Conservation (phyloP, 164 flowering plant species). For the Akebia trifoliata region DNA sequence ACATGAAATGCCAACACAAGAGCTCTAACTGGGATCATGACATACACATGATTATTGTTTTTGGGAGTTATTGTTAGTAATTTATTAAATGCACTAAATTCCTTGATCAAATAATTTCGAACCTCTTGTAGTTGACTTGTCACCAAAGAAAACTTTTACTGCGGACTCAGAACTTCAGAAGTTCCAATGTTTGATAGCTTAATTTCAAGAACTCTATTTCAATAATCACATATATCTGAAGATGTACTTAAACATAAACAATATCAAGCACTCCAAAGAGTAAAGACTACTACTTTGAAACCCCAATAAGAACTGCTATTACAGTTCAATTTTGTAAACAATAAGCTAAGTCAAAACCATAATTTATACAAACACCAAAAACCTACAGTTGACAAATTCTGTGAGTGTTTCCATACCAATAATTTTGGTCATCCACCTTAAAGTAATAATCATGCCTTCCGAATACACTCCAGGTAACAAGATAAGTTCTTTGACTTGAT, state of each 20-base stretch:
- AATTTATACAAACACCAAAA: too few relatives aligned
- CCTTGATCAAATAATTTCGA: conserved; percentile 74
- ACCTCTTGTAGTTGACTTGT: conserved; percentile 30
- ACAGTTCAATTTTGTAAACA: too few relatives aligned
- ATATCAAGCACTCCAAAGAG: too few relatives aligned
- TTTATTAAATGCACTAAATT: conserved; percentile 59
- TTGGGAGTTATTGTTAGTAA: conserved; percentile 53
- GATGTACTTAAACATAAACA: conserved; percentile 1
- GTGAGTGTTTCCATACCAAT: too few relatives aligned
- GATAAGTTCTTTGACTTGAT: too few relatives aligned
- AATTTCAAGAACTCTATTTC: conserved; percentile 56
- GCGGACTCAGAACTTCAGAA: conserved; percentile 39
- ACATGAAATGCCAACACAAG: conserved; percentile 65
- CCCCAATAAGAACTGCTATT: too few relatives aligned
- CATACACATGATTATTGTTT: conserved; percentile 72
- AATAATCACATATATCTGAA: conserved; percentile 76
- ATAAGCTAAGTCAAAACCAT: too few relatives aligned
- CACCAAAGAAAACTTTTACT: conserved; percentile 49
- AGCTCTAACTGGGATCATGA: conserved; percentile 46
- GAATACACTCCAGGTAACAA: too few relatives aligned
- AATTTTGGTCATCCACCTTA: too few relatives aligned
- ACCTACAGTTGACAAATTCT: too few relatives aligned
- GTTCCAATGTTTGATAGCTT: conserved; percentile 29
- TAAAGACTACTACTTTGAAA: too few relatives aligned
- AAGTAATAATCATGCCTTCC: too few relatives aligned